Percentiles rank a stretch among this genome's conserved stretches.
Conservation (phyloP, 306 rosid species). For the Sicyos baderoa region DNA sequence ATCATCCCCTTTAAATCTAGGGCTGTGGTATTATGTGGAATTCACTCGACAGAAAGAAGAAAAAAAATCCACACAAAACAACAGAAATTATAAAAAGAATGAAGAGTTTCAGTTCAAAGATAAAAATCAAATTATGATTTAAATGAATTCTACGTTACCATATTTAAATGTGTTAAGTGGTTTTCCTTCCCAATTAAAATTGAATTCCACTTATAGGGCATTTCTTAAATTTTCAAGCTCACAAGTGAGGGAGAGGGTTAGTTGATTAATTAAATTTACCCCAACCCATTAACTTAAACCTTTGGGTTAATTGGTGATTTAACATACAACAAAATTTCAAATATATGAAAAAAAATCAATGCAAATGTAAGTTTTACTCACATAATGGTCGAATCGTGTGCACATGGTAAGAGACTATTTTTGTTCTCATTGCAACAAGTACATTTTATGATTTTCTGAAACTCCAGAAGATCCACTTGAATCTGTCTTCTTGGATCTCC, state of each 20-base stretch:
- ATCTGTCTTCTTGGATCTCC: conserved; percentile 86
- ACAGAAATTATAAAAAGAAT: not conserved
- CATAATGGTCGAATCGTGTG: conserved; percentile 83
- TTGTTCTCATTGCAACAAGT: conserved; percentile 60
- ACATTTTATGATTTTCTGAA: conserved; percentile 57
- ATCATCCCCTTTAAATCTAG: not conserved
- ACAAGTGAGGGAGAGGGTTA: too few relatives aligned
- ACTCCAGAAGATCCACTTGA: conserved; percentile 82
- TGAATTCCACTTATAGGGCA: too few relatives aligned
- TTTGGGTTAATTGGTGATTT: too few relatives aligned
- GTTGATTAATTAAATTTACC: too few relatives aligned
- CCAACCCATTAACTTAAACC: too few relatives aligned
- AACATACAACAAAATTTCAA: not conserved
- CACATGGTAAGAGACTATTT: conserved; percentile 46
- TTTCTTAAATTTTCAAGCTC: too few relatives aligned
- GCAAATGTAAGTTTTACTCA: conserved; percentile 34
- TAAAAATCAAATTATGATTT: not conserved
- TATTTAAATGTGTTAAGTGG: not conserved
- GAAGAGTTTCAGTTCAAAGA: not conserved
- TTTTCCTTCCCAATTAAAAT: too few relatives aligned
- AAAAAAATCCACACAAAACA: not conserved
- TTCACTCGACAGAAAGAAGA: not conserved
- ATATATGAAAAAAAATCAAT: not conserved
- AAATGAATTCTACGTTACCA: not conserved
- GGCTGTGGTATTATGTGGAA: not conserved